These are phyloP conservation scores for Torrubiellomyces zombiae DNA, from an alignment of 2,329 filamentous ascomycete genomes.

Conservation along the genomic window DNA sequence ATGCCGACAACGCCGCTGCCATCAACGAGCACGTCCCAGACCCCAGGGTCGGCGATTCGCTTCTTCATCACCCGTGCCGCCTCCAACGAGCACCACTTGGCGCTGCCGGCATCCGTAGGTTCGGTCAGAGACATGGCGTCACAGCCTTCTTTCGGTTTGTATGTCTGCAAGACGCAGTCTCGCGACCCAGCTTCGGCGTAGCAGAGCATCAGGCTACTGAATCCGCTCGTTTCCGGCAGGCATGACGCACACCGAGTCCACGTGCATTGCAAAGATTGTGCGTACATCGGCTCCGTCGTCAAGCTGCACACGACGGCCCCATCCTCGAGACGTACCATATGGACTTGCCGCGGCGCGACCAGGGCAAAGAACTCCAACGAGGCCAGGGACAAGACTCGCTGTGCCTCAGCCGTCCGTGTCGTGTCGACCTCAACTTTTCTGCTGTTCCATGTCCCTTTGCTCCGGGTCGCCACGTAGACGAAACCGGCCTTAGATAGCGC, in stretches of 20 bases:
- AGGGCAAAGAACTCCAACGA: constrained; percentile 43
- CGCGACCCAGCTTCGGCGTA: constrained; percentile 43
- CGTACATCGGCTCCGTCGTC: constrained; percentile 37
- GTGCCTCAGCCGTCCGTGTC: constrained; percentile 29
- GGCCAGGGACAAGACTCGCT: constrained; percentile 41
- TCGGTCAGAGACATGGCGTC: constrained; percentile 40
- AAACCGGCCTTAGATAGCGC: constrained; percentile 2
- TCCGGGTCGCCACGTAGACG: constrained; percentile 2
- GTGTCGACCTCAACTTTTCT: constrained; percentile 23
- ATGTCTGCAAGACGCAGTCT: constrained; percentile 49
- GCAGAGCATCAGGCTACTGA: constrained; percentile 46
- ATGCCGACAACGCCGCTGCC: constrained; percentile 50
- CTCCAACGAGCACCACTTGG: constrained; percentile 32
- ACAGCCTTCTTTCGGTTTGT: constrained; percentile 33
- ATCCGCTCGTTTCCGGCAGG: constrained; percentile 35
- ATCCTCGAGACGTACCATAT: constrained; percentile 33
- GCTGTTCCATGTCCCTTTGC: constrained; percentile 31
- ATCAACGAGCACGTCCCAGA: constrained; percentile 44
- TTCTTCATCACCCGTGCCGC: constrained; percentile 33
- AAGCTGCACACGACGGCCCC: constrained; percentile 43
- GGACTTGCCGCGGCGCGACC: constrained; percentile 38
- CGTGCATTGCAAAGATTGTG: constrained; percentile 42
- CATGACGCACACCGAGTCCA: constrained; percentile 26
- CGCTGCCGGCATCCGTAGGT: constrained; percentile 16
- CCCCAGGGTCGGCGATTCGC: constrained; percentile 43